Evolutionary conservation across 2,329 filamentous ascomycete species (phyloP).

Genomic region (Chaetoscypha palmicola): DNA sequence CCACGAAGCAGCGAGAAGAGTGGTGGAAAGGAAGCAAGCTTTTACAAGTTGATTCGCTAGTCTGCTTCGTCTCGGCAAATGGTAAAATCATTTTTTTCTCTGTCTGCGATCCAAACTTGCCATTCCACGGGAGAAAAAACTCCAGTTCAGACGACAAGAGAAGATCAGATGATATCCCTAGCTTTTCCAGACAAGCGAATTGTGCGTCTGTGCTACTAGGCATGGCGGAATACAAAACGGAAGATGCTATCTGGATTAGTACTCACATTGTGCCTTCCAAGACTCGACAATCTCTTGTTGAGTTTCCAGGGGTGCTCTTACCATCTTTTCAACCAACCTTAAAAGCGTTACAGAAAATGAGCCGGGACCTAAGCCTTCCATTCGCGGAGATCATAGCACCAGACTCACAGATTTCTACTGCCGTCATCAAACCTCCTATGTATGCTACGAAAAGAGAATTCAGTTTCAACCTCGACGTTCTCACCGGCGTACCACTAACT

Average conservation of each 20-base stretch:
- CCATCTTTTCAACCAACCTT: conserved; percentile 52
- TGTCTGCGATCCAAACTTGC: conserved; percentile 30
- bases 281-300: conserved; percentile 38
- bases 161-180: conserved; percentile 14
- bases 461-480: conserved; percentile 37
- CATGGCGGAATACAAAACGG: conserved; percentile 24
- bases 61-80: conserved; percentile 40
- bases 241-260: conserved; percentile 20
- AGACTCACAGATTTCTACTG: conserved; percentile 10
- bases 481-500: conserved; percentile 19
- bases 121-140: conserved; percentile 12
- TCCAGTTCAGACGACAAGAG: conserved; percentile 15
- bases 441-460: conserved; percentile 46
- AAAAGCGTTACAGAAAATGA: conserved; percentile 48
- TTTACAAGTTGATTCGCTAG: conserved; percentile 42
- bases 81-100: conserved; percentile 37
- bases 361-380: conserved; percentile 37
- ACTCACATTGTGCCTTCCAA: conserved; percentile 15
- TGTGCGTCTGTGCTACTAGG: conserved; percentile 28
- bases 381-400: conserved; percentile 42
- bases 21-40: conserved; percentile 46
- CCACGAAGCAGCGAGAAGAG: conserved; percentile 31
- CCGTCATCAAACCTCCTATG: conserved; percentile 38
- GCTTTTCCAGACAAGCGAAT: conserved; percentile 25
- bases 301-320: conserved; percentile 55